Base-by-base conservation (phyloP, 1,284 basidiomycete species). In the Takashimella tepidaria region DNA sequence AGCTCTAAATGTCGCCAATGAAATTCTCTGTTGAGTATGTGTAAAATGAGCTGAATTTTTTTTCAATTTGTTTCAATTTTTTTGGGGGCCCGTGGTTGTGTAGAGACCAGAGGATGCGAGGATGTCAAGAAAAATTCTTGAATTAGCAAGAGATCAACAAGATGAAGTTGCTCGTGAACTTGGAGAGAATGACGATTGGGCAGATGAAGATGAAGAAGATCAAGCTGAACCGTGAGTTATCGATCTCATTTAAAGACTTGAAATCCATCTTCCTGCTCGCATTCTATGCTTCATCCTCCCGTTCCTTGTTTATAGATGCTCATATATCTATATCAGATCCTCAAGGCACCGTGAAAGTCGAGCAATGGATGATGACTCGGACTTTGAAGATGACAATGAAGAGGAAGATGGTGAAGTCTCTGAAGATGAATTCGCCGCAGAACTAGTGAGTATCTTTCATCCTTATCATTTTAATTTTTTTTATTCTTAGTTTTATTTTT, bases 101-200 rank as follows among this genome's bases (percentile, higher is more conserved):
- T 50, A 92, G 89, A 79, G 77, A 44, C 84, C 85, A 10, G 78
- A 95, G 57, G 90, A 93, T 70, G 83, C 88, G 4, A 90, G 89
- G 75, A 87, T 87, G 19, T 96, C 91, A 1, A 81, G 83, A 58
- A 88, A 86, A 66, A 98, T 98, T 55, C 87, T 98, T 63, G 86
- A 92, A 67, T 83, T 98, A 53, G 95, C 95, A 11, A 82, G 84
- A 65, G 87, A 89, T 64, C 96, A 98, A 75, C 93, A 98, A 37
- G 86, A 92, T 68, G 96, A 98, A 72, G 73, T 92, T 6, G 83
- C 83, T 26, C 82, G 83, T 41, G 83, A 82, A 57, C 67, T 73
- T 26, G 69, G 64, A 16, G 68, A 70, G 22, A 78, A 67, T 4
- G 72, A 74, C 13, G 79, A 57, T 22, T 69, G 71, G 22, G 72